These are phyloP conservation scores for Stemphylium beticola DNA, from an alignment of 2,329 filamentous ascomycete genomes.

Conservation along the genomic window DNA sequence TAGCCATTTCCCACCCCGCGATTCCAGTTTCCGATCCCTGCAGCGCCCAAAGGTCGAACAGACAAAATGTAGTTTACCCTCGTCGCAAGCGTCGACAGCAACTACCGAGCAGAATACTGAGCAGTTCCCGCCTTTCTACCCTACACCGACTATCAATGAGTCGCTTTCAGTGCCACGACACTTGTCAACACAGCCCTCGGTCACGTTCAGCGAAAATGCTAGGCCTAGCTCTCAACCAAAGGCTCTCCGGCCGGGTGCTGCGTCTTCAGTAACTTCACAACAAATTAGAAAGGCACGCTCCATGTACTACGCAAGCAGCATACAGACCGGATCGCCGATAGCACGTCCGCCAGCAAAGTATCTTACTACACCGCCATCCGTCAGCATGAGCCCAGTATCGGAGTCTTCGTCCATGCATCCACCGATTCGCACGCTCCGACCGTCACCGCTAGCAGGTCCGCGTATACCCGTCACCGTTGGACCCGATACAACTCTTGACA, in stretches of 20 bases:
- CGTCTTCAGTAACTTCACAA: conserved; percentile 39
- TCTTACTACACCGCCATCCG: conserved; percentile 32
- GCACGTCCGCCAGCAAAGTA: conserved; percentile 43
- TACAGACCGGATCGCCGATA: conserved; percentile 47
- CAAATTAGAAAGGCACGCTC: conserved; percentile 48
- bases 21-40: conserved; percentile 36
- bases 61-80: conserved; percentile 13
- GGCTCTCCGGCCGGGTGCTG: conserved; percentile 26
- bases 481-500: conserved; percentile 34
- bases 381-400: conserved; percentile 10
- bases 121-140: conserved; percentile 30
- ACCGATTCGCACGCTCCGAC: conserved; percentile 12
- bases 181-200: conserved; percentile 29
- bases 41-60: conserved; percentile 23
- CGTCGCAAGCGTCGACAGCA: conserved; percentile 15
- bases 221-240: conserved; percentile 37
- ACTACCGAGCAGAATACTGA: conserved; percentile 16
- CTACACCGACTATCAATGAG: conserved; percentile 16
- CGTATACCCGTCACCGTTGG: conserved; percentile 36
- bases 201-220: conserved; percentile 30
- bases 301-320: conserved; percentile 49
- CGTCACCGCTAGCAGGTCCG: conserved; percentile 30
- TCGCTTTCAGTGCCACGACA: conserved; percentile 16
- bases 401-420: conserved; percentile 2
- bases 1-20: conserved; percentile 46